A percentile compares a stretch with the other conserved stretches of the same genome.
These are phyloP conservation scores for Rhododendron vialii DNA, from an alignment of 148 eudicot species.

Conservation along the genomic window DNA sequence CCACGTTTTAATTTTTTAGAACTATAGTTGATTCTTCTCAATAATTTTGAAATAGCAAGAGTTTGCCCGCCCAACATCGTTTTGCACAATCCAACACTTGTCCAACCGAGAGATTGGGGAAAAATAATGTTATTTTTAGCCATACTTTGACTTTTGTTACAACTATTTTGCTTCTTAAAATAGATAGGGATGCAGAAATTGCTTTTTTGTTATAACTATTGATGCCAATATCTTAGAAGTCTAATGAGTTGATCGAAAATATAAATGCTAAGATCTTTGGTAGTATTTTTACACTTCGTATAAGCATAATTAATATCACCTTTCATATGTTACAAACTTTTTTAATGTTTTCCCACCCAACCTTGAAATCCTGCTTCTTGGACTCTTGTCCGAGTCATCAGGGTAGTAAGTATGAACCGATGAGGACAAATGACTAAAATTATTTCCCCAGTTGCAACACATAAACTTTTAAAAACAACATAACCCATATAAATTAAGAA, in stretches of 20 bases:
- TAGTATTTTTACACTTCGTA: background rate
- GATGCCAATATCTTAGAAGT: background rate
- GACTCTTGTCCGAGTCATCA: background rate
- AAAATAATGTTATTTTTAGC: background rate
- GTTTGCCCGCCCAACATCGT: no score
- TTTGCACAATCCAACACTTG: no score
- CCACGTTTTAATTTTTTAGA: background rate
- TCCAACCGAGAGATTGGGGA: background rate
- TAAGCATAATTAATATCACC: background rate
- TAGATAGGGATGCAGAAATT: background rate
- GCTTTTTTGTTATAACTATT: background rate
- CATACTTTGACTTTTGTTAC: background rate
- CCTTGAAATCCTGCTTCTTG: background rate
- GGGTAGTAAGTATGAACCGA: background rate
- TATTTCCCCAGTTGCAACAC: background rate
- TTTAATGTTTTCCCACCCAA: background rate
- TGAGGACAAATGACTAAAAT: background rate
- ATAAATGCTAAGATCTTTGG: background rate
- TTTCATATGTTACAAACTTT: background rate
- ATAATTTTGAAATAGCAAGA: no score
- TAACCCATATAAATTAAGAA: background rate
- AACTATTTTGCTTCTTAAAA: background rate
- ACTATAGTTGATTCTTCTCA: background rate
- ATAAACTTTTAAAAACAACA: background rate
- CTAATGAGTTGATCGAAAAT: background rate